Conservation (phyloP, 495 filamentous ascomycete genomes). For the Poronia punctata region DNA sequence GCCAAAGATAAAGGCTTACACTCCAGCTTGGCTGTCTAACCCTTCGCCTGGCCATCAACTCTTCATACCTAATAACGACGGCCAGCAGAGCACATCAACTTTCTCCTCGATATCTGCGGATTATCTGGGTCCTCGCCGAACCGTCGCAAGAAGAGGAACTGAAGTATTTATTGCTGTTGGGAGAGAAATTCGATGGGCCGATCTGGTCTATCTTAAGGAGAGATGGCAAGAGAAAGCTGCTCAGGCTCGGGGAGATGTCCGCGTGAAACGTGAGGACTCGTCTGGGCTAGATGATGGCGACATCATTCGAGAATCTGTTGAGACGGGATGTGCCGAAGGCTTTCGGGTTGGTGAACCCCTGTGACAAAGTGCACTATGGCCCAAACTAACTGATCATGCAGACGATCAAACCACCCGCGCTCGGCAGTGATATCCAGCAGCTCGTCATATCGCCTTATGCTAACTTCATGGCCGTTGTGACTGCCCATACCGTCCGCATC, state of each 20-base stretch:
- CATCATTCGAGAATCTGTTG: constrained; percentile 22
- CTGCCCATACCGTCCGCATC: constrained; percentile 77
- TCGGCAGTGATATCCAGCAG: constrained; percentile 70
- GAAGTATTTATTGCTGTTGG: constrained; percentile 80
- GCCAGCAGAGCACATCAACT: constrained; percentile 18
- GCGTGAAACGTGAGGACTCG: constrained; percentile 28
- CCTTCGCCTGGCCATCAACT: constrained; percentile 67
- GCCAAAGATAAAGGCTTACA: constrained; percentile 74
- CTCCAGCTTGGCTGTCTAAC: constrained; percentile 73
- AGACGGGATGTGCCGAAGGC: constrained; percentile 27
- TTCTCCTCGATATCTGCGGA: constrained; percentile 30
- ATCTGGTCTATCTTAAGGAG: constrained; percentile 67
- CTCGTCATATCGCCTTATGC: constrained; percentile 73
- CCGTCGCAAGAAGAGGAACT: constrained; percentile 64
- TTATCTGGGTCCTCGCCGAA: constrained; percentile 53
- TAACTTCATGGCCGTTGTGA: constrained; percentile 73
- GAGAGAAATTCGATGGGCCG: constrained; percentile 80
- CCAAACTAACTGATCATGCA: constrained; percentile 28
- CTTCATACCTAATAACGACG: constrained; percentile 44
- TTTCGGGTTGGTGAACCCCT: constrained; percentile 36
- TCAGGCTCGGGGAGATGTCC: constrained; percentile 16
- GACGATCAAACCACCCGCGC: constrained; percentile 58
- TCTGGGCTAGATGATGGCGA: constrained; percentile 26
- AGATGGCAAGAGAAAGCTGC: constrained; percentile 51
- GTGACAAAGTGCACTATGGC: constrained; percentile 4